Base-by-base conservation (phyloP, 169 alveolate genomes). In the Plasmodium malariae region DNA sequence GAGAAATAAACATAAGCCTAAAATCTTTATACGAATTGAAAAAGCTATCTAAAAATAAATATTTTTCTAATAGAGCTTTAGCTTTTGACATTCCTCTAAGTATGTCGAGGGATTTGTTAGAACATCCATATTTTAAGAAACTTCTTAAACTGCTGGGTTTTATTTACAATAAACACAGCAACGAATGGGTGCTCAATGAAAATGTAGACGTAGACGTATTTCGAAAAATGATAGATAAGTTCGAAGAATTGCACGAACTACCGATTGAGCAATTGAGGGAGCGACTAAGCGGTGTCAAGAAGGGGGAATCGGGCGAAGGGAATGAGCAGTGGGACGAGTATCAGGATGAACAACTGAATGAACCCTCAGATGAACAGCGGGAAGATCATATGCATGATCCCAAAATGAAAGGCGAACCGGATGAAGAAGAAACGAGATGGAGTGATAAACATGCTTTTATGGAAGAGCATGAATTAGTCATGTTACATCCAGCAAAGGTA, bases 1-100 rank as follows among this genome's bases (percentile, higher is more conserved):
- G 67, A 19, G 90, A 80, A 63, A 59, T 80, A 0, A 67, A 12
- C 12, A 26, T 12, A 3, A 54, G 36, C 34, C 30, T 80, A 43
- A 65, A 67, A 26, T 80, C 90, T 24, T 59, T 80, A 24, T 80
- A 80, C 57, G 90, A 80, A 30, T 67, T 80, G 37, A 80, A 80
- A 30, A 80, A 80, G 28, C 2, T 80, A 24, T 65, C 90, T 0
- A 80, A 80, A 40, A 48, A 43, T 80, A 80, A 80, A 36, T 48
- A 36, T 40, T 36, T 80, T 48, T 9, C 43, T 21, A 34, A 65
- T 40, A 63, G 51, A 37, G 90, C 73, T 3, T 71, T 65, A 14
- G 62, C 54, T 14, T 80, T 80, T 80, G 90, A 80, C 36, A 80
- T 80, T 21, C 90, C 90, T 0, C 57, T 80, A 37, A 80, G 90